Evolutionary conservation across 2,329 filamentous ascomycete genomes (phyloP).

Genomic region (Coniochaeta hoffmannii): DNA sequence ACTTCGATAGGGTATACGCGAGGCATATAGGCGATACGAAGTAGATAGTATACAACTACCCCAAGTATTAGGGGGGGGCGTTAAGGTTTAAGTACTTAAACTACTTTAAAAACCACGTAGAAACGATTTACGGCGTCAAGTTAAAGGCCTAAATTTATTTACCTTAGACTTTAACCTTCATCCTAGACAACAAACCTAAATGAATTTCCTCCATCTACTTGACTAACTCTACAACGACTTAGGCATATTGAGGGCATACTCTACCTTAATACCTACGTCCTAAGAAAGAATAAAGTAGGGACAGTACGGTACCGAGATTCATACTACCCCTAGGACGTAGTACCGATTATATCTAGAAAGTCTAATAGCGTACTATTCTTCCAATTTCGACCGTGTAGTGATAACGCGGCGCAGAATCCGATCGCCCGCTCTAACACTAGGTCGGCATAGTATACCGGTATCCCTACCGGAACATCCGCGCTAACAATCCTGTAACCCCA

Average conservation of each 20-base stretch:
- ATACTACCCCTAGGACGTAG: background rate
- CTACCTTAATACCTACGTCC: background rate
- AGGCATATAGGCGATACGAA: background rate
- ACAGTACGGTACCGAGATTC: background rate
- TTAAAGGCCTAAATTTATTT: background rate
- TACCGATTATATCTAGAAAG: too few species aligned
- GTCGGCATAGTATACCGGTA: too few species aligned
- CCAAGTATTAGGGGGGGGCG: constrained; percentile 3
- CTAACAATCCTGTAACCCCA: too few species aligned
- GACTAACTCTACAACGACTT: background rate
- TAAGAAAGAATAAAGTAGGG: background rate
- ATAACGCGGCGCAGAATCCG: too few species aligned
- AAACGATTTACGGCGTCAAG: constrained; percentile 3
- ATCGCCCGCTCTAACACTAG: too few species aligned
- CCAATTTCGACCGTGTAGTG: too few species aligned
- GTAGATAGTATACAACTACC: background rate
- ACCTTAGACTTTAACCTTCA: too few species aligned
- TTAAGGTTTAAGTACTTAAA: constrained; percentile 6
- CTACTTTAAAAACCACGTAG: constrained; percentile 6
- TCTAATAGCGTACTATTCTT: too few species aligned
- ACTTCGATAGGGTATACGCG: background rate
- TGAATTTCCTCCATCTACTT: background rate
- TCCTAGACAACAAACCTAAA: too few species aligned
- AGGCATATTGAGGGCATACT: background rate
- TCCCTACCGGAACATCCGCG: too few species aligned